These are phyloP conservation scores for Russula sp. DNA, from an alignment of 768 basidiomycete genomes.

Conservation along the genomic window DNA sequence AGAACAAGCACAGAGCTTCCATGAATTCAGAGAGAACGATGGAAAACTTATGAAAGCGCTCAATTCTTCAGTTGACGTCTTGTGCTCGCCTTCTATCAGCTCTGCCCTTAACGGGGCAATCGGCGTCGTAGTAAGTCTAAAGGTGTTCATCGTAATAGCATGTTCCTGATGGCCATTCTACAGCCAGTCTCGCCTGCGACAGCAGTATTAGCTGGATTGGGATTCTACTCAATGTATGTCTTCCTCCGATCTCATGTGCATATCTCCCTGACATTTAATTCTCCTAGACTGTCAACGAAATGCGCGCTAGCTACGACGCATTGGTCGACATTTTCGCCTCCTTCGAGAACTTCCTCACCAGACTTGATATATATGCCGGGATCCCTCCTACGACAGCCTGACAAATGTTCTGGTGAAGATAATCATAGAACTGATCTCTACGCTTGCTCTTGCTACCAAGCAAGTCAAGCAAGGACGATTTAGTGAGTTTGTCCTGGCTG, in stretches of 20 bases:
- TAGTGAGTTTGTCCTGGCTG: neutral
- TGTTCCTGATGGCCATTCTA: too few relatives aligned
- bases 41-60: neutral
- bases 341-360: too few relatives aligned
- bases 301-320: too few relatives aligned
- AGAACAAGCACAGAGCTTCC: neutral
- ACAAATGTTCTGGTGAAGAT: neutral
- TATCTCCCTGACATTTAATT: too few relatives aligned
- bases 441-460: slow-evolving; percentile 5
- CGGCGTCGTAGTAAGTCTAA: neutral
- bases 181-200: slow-evolving; percentile 1
- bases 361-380: too few relatives aligned
- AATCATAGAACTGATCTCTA: slow-evolving; percentile 2
- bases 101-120: neutral
- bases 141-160: fast-evolving
- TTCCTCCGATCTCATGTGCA: neutral
- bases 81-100: neutral
- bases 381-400: too few relatives aligned
- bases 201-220: neutral
- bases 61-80: neutral
- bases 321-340: too few relatives aligned
- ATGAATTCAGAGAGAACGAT: neutral
- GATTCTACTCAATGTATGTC: neutral
- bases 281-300: too few relatives aligned
- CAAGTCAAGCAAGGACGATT: slow-evolving; percentile 7